Conservation (phyloP, 805 yeast species). For the Grigorovia jiainica region DNA sequence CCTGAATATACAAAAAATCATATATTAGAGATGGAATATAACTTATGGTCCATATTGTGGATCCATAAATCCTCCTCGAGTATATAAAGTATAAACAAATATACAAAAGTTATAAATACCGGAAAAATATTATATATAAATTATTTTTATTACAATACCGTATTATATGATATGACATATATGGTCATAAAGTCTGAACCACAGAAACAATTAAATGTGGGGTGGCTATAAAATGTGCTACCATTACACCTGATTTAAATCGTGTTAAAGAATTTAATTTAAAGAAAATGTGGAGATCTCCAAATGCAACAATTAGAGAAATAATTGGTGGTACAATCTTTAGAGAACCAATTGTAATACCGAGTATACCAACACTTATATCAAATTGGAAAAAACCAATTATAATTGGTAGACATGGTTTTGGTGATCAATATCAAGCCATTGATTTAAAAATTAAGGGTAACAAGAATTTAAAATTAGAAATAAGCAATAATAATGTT, state of each 20-base stretch:
- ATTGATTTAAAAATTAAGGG: constrained; percentile 60
- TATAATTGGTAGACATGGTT: constrained; percentile 95
- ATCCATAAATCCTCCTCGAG: no score
- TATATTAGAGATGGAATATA: no score
- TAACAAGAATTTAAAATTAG: constrained; percentile 63
- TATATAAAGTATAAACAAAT: no score
- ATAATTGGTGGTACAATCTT: constrained; percentile 93
- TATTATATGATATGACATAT: no score
- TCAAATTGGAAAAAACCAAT: constrained; percentile 94
- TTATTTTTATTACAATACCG: no score
- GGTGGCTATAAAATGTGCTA: constrained; percentile 95
- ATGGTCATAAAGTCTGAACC: no score
- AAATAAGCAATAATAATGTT: constrained; percentile 41
- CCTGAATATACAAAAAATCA: no score
- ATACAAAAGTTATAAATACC: no score
- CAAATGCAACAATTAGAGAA: constrained; percentile 95
- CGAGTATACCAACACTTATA: constrained; percentile 76
- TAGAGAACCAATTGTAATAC: constrained; percentile 92
- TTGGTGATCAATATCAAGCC: constrained; percentile 94
- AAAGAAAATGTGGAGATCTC: constrained; percentile 96
- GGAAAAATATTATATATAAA: no score
- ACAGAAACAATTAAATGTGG: constrained; percentile 75
- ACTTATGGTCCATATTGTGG: no score
- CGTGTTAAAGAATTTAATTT: constrained; percentile 84
- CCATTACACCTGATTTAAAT: constrained; percentile 97